Evolutionary conservation across 1,139 yeast genomes (phyloP).

Genomic region (Pichia sp.): DNA sequence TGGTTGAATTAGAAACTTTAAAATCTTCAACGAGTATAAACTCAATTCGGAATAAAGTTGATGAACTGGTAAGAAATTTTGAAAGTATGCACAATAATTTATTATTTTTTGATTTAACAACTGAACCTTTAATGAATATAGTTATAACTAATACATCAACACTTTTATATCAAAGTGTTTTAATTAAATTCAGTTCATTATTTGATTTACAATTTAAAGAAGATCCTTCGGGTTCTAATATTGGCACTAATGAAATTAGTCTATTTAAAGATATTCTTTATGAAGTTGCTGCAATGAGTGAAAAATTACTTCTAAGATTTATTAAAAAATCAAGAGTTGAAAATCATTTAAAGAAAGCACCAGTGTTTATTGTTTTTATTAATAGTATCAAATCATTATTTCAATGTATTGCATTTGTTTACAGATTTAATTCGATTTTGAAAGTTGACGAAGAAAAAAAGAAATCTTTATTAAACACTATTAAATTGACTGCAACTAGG

Average conservation of each 20-base stretch:
- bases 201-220: conserved; percentile 18
- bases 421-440: conserved; percentile 17
- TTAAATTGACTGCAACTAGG: conserved; percentile 5
- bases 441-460: conserved; percentile 10
- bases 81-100: conserved; percentile 24
- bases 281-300: conserved; percentile 20
- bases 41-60: conserved; percentile 21
- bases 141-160: conserved; percentile 25
- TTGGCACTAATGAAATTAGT: conserved; percentile 17
- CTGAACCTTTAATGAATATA: conserved; percentile 23
- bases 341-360: conserved; percentile 16
- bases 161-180: conserved; percentile 24
- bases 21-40: conserved; percentile 17
- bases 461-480: conserved; percentile 7
- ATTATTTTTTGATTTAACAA: conserved; percentile 23
- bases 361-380: conserved; percentile 23
- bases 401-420: conserved; percentile 23
- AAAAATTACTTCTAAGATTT: conserved; percentile 18
- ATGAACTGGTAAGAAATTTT: conserved; percentile 24
- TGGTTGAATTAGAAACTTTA: conserved; percentile 24
- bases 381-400: conserved; percentile 25
- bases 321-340: conserved; percentile 18
- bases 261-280: conserved; percentile 19
- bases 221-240: conserved; percentile 13
- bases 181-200: conserved; percentile 22